Evolutionary conservation across 768 basidiomycete genomes (phyloP).

Genomic region (Trametes maxima): DNA sequence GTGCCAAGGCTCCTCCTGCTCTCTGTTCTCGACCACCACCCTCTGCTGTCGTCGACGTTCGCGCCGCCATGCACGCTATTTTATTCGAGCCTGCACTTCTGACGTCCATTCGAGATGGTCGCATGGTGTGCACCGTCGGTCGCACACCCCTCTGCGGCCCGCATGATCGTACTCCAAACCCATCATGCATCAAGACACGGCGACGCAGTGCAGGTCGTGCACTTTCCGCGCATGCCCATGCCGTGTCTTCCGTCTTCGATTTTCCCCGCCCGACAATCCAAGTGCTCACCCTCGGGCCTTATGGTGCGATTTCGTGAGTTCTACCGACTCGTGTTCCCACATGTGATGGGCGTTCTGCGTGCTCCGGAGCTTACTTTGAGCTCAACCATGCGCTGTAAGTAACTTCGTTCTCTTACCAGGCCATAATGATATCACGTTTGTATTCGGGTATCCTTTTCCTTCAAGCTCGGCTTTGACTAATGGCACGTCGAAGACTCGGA

Average conservation of each 20-base stretch:
- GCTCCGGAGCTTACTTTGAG: too few relatives aligned
- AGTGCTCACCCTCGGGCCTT: background rate
- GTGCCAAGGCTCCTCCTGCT: background rate
- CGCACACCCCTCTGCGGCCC: background rate
- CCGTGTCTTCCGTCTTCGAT: slow-evolving; percentile 5
- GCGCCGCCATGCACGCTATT: background rate
- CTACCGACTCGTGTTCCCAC: slow-evolving; percentile 5
- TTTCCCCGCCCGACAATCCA: background rate
- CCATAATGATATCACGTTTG: too few relatives aligned
- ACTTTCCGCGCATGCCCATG: slow-evolving; percentile 7
- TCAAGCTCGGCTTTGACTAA: too few relatives aligned
- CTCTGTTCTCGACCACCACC: background rate
- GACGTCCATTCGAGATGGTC: background rate
- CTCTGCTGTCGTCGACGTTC: background rate
- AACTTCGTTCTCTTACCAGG: background rate
- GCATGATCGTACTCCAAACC: background rate
- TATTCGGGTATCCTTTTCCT: too few relatives aligned
- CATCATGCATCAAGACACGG: slow-evolving; percentile 3
- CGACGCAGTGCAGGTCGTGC: background rate
- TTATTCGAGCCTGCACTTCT: background rate
- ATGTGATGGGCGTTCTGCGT: slow-evolving; percentile 3
- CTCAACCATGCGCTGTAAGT: background rate
- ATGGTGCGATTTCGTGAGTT: slow-evolving; percentile 12
- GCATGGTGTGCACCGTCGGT: background rate
- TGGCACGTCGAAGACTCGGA: background rate